Conservation (phyloP, 169 alveolate species). For the Plasmodium inui region DNA sequence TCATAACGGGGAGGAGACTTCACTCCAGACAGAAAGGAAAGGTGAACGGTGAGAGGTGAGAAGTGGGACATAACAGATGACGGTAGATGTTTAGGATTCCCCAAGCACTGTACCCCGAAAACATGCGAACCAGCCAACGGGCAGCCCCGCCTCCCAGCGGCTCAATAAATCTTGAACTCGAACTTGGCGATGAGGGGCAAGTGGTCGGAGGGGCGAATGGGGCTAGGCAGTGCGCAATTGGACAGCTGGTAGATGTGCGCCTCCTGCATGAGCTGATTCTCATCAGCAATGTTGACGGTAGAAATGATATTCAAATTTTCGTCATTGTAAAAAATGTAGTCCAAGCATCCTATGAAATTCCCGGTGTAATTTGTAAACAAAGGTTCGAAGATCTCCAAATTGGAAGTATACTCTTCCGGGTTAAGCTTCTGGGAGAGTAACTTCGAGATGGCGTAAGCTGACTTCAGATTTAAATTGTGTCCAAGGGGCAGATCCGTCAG, state of each 20-base stretch:
- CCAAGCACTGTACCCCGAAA: not conserved
- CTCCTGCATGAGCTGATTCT: constrained; percentile 80
- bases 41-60: not conserved
- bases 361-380: constrained; percentile 84
- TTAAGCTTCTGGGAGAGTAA: constrained; percentile 29
- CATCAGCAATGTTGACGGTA: constrained; percentile 77
- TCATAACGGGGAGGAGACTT: not conserved
- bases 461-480: constrained; percentile 79
- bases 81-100: no score
- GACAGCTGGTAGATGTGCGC: constrained; percentile 84
- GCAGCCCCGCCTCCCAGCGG: not conserved
- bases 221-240: constrained; percentile 83
- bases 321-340: constrained; percentile 82
- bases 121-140: not conserved
- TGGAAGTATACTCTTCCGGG: constrained; percentile 31
- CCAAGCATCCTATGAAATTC: constrained; percentile 84
- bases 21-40: not conserved
- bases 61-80: no score
- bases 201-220: constrained; percentile 86
- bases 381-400: constrained; percentile 80
- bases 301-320: constrained; percentile 80
- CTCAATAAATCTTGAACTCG: constrained; percentile 77
- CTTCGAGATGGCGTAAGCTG: constrained; percentile 82
- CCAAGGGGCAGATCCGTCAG: constrained; percentile 80
- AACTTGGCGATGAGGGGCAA: constrained; percentile 84